Conservation (phyloP, 2,329 filamentous ascomycete species). For the Apiospora marii region DNA sequence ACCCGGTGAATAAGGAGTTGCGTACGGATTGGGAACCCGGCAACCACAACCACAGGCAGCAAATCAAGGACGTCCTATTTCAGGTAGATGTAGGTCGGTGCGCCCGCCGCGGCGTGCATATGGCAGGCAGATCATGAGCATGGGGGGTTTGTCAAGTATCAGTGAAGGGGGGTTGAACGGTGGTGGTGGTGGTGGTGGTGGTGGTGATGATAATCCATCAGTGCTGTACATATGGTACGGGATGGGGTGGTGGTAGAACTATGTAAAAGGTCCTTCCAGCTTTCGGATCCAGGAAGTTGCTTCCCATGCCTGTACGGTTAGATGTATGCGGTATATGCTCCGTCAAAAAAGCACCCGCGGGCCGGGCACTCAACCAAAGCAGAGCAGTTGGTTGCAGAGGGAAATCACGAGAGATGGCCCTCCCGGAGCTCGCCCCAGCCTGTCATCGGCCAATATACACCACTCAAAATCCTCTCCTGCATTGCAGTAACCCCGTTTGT, state of each 20-base stretch:
- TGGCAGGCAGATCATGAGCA: conserved; percentile 17
- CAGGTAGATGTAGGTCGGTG: conserved; percentile 16
- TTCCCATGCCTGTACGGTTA: not conserved
- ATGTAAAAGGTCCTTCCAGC: not conserved
- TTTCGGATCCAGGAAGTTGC: not conserved
- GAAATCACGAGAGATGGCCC: not conserved
- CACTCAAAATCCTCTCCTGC: not conserved
- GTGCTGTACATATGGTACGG: not conserved
- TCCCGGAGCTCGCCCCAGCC: not conserved
- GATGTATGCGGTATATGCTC: conserved; percentile 12
- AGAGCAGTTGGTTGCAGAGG: not conserved
- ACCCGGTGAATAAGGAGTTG: conserved; percentile 1
- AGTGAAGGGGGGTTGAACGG: not conserved
- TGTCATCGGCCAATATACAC: conserved; percentile 2
- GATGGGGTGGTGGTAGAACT: not conserved
- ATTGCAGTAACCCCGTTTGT: not conserved
- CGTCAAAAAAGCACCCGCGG: not conserved
- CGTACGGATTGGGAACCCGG: not conserved
- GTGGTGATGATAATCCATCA: too few relatives aligned
- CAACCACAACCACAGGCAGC: not conserved
- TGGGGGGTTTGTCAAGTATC: not conserved
- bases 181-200: not conserved
- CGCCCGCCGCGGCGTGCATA: conserved; percentile 10
- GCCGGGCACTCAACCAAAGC: not conserved
- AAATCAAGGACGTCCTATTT: conserved; percentile 22